A percentile compares a stretch with the other conserved stretches of the same genome.
Evolutionary conservation across 306 rosid species (phyloP).

Genomic region (Adenanthera pavonina): DNA sequence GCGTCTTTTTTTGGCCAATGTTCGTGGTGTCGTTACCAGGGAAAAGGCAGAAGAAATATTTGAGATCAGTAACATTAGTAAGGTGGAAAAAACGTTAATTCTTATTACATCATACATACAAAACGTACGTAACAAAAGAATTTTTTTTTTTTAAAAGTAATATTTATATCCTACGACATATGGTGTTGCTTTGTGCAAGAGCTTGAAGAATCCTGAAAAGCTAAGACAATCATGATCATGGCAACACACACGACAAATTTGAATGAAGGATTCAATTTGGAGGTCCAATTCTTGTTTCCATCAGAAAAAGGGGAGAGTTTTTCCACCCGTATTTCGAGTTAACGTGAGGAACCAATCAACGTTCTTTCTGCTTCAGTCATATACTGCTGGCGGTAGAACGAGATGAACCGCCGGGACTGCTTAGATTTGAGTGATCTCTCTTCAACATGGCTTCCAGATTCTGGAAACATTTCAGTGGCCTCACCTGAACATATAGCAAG

Average conservation of each 20-base stretch:
- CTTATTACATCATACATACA: background rate
- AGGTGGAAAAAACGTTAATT: background rate
- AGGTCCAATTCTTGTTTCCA: conserved; percentile 24
- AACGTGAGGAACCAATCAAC: conserved; percentile 10
- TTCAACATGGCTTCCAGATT: conserved; percentile 77
- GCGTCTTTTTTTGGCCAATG: too few species aligned
- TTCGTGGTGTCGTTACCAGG: background rate
- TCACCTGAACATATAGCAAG: conserved; percentile 62
- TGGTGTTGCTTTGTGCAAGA: background rate
- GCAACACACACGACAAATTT: conserved; percentile 35
- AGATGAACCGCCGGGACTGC: conserved; percentile 66
- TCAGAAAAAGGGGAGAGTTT: background rate
- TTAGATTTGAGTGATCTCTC: conserved; percentile 52
- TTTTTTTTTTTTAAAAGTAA: background rate
- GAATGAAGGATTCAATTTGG: conserved; percentile 12
- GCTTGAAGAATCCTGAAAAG: conserved; percentile 38
- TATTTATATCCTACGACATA: background rate
- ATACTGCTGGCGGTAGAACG: conserved; percentile 55
- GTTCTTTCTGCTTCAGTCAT: conserved; percentile 42
- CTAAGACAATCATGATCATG: conserved; percentile 28
- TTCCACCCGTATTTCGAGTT: conserved; percentile 17
- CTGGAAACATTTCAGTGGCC: conserved; percentile 81
- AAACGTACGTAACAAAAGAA: background rate
- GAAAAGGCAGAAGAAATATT: background rate
- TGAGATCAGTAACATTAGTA: background rate